Percentiles rank a stretch among this genome's conserved stretches.
These are phyloP conservation scores for Colletotrichum ledebouriae DNA, from an alignment of 2,329 filamentous ascomycete species.

Conservation along the genomic window DNA sequence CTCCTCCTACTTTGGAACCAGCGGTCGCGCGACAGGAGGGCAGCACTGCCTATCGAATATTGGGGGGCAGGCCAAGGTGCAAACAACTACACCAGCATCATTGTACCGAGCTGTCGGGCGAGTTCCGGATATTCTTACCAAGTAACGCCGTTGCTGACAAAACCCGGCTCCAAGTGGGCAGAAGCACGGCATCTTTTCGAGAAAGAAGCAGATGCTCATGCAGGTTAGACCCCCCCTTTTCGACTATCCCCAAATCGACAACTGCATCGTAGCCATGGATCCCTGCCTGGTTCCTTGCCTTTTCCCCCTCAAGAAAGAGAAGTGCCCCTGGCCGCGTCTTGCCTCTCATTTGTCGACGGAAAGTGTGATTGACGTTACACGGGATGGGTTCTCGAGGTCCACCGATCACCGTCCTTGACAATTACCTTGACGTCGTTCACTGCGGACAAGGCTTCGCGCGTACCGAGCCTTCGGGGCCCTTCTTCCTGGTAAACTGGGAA, in stretches of 20 bases:
- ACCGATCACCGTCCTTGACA: slow-evolving; percentile 41
- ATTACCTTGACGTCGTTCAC: slow-evolving; percentile 40
- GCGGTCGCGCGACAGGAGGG: background rate
- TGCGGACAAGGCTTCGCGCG: slow-evolving; percentile 37
- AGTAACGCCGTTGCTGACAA: slow-evolving; percentile 4
- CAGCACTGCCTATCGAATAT: slow-evolving; percentile 1
- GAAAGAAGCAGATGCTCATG: slow-evolving; percentile 24
- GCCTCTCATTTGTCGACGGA: slow-evolving; percentile 13
- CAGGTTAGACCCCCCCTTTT: slow-evolving; percentile 20
- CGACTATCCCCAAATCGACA: slow-evolving; percentile 41
- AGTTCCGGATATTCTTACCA: slow-evolving; percentile 31
- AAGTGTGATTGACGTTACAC: slow-evolving; percentile 32
- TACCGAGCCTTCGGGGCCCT: slow-evolving; percentile 39
- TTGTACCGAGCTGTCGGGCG: slow-evolving; percentile 37
- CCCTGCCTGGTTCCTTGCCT: slow-evolving; percentile 5
- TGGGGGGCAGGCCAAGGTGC: background rate
- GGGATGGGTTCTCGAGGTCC: slow-evolving; percentile 17
- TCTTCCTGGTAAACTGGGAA: slow-evolving; percentile 33
- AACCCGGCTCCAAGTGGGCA: slow-evolving; percentile 31
- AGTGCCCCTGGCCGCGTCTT: slow-evolving; percentile 3
- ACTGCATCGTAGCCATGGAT: slow-evolving; percentile 37
- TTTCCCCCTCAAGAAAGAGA: slow-evolving; percentile 30
- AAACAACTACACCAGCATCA: background rate
- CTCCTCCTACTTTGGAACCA: background rate
- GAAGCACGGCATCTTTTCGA: background rate